A percentile compares a stretch with the other conserved stretches of the same genome.
phyloP scores from a whole-genome alignment of 1,284 basidiomycete species.

The Trichosporon faecale region DNA sequence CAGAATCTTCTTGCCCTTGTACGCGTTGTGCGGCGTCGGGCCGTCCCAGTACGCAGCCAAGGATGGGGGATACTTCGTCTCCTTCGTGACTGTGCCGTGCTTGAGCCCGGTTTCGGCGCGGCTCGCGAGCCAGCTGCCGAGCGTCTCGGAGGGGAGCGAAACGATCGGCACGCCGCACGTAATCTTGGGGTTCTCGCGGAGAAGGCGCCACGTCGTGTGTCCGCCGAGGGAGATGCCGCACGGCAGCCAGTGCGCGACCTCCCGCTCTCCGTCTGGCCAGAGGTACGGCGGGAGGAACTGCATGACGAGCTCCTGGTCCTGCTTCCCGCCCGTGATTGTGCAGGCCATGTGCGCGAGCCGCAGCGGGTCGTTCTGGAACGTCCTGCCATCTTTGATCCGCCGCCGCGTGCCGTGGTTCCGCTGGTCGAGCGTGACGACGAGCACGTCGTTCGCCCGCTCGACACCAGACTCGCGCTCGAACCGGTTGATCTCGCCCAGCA shows the following conservation, averaged over 20 bases:
- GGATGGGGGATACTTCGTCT: constrained; percentile 59
- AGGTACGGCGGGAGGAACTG: constrained; percentile 74
- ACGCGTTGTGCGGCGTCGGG: constrained; percentile 58
- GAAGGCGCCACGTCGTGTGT: constrained; percentile 18
- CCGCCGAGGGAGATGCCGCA: constrained; percentile 57
- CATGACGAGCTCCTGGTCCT: constrained; percentile 74
- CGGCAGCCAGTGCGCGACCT: constrained; percentile 64
- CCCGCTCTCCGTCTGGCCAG: constrained; percentile 67
- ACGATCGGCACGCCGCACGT: constrained; percentile 67
- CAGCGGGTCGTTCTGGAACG: constrained; percentile 62
- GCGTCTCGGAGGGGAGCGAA: constrained; percentile 71
- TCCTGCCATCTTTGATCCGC: constrained; percentile 59
- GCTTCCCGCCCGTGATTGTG: constrained; percentile 22
- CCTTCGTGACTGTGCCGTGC: constrained; percentile 52
- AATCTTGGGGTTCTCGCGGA: constrained; percentile 63
- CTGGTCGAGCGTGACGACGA: constrained; percentile 59
- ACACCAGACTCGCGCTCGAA: constrained; percentile 16
- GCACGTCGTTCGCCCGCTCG: constrained; percentile 35
- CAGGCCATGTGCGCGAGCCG: constrained; percentile 51
- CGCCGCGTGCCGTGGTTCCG: constrained; percentile 69
- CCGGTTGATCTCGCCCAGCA: constrained; percentile 32
- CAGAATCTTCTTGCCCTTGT: constrained; percentile 67
- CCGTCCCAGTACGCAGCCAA: constrained; percentile 56
- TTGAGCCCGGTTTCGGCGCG: constrained; percentile 53
- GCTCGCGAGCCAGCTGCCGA: constrained; percentile 57